Conservation (phyloP, 352 stramenopile genomes). For the Salisapilia sapeloensis region DNA sequence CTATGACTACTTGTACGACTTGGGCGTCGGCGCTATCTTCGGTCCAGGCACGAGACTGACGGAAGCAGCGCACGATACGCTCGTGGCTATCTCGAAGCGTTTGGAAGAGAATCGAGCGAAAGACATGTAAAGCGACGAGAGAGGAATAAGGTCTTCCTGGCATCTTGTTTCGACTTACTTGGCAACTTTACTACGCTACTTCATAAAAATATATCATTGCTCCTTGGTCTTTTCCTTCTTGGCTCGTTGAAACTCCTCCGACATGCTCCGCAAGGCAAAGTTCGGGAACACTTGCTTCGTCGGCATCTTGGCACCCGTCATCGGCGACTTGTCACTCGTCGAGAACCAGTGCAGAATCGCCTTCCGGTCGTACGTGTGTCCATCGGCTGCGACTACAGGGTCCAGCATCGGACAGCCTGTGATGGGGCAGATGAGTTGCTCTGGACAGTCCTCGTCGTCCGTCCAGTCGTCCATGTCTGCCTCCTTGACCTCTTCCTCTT, state of each 20-base stretch:
- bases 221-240: too few species aligned
- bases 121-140: slow-evolving; percentile 15
- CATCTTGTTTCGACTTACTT: too few species aligned
- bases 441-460: slow-evolving; percentile 8
- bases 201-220: too few species aligned
- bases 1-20: slow-evolving; percentile 91
- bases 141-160: too few species aligned
- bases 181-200: too few species aligned
- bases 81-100: slow-evolving; percentile 39
- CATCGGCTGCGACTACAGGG: slow-evolving; percentile 91
- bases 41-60: slow-evolving; percentile 90
- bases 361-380: slow-evolving; percentile 94
- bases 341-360: slow-evolving; percentile 90
- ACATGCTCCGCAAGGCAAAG: slow-evolving; percentile 49
- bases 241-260: slow-evolving; percentile 24
- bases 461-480: slow-evolving; percentile 5
- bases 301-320: slow-evolving; percentile 53
- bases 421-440: slow-evolving; percentile 85
- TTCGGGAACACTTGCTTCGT: slow-evolving; percentile 67
- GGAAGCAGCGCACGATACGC: slow-evolving; percentile 39
- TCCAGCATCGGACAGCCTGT: slow-evolving; percentile 91
- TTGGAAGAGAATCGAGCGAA: slow-evolving; percentile 19
- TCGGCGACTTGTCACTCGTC: slow-evolving; percentile 60
- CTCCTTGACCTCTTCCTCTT: slow-evolving; percentile 8
- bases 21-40: slow-evolving; percentile 87